Base-by-base conservation (phyloP, 192 early-diverging fungal species). In the Coemansia sp. region DNA sequence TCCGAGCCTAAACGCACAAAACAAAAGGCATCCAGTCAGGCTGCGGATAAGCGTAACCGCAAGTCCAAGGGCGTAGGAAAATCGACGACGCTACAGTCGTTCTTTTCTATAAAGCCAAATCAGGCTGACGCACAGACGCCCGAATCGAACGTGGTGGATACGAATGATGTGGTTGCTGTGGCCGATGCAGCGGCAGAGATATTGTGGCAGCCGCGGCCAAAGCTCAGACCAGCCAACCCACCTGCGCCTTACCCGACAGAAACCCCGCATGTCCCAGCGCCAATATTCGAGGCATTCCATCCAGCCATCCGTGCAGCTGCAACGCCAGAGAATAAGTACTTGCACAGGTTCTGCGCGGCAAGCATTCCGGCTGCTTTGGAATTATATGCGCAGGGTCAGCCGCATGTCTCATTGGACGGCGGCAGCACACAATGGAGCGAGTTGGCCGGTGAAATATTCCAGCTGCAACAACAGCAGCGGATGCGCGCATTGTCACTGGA, bases 161-260 rank as follows among this genome's bases (percentile, higher is more conserved):
- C 15, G 17, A 22, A 57, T 11, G 17, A 57, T 7, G 56, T 49
- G 44, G 62, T 57, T 4, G 42, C 17, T 3, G 44, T 10, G 6
- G n/a, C 26, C 1, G 37, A 60, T 20, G 14, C 55, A 7, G 54
- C 11, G 25, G 17, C 54, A 1, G 56, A 56, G 25, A 12, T 38
- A 5, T 23, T 55, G 3, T 11, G 15, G 40, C 42, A 21, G 2
- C 62, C 49, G 22, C 65, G 64, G 8, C 49, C 59, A 7, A 28
- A 55, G 26, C 59, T 69, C 26, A 67, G 71, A 22, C 9, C 64
- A 20, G 26, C 38, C 10, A 64, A 64, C 22, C 60, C 65, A 3
- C 68, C 71, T 26, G 71, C 67, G 12, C 77, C 77, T 3, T 71
- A 71, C 25, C 77, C 77, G 26, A 46, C 46, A 3, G 71, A 60